Evolutionary conservation across 495 filamentous ascomycete genomes (phyloP), one percentile per base, ranked within the genome.

Genomic region (Hyphodiscus hymeniophilus): DNA sequence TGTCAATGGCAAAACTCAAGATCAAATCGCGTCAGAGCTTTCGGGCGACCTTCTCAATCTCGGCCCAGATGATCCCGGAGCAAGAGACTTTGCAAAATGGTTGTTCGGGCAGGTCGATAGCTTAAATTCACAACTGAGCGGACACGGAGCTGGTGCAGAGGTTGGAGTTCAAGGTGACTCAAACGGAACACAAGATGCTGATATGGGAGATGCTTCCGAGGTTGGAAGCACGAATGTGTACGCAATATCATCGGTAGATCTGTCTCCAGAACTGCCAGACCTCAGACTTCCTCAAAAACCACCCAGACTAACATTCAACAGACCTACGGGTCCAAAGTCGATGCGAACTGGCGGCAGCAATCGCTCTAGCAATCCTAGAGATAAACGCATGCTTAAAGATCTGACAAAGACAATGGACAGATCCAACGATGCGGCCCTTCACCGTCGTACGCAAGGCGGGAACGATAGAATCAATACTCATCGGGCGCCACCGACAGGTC

Each of bases 321-420:
- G 90, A 60, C 92, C 92, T 15, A 97, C 91, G 7, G 92, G 89
- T 34, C 92, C 92, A 18, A 92, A 89, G 64, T 87, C 90, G 3
- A 97, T 98, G 94, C 83, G 92, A 50, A 86, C 85, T 61, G 75
- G 74, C 23, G 84, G 73, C 28, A 35, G 36, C 20, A 44, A 20
- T 40, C 58, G 58, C 26, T 18, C 41, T 43, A 43, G 41, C 13
- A 24, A 43, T 10, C 43, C 47, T 30, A 75, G 80, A 33, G 79
- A 84, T 44, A 86, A 84, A 56, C 79, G 89, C 31, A 80, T 97
- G 68, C 70, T 97, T 45, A 87, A 88, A 43, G 88, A 97, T 51
- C 76, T 97, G 56, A 83, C 87, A 60, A 85, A 84, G 52, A 79
- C 79, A n/a, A 76, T 98, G 80, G 87, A 94, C 52, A 80, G 92